Evolutionary conservation across 345 rosid species (phyloP), one percentile per base, ranked within the genome.

Genomic region (Rhodamnia argentea): DNA sequence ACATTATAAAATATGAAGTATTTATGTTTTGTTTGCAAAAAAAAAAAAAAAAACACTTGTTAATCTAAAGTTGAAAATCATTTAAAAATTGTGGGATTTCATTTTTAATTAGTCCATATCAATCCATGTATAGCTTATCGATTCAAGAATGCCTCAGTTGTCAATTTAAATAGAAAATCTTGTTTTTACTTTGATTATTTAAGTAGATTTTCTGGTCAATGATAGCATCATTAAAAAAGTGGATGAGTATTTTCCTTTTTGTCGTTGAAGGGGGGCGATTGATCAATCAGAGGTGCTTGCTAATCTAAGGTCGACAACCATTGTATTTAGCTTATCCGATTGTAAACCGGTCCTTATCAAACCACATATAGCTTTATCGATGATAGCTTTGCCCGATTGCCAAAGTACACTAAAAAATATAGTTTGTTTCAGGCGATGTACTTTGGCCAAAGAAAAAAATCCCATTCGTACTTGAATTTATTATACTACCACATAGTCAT

Each of bases 61-160:
- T 29, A 15, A 7, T 64, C 6, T 16, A 32, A 32, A 42, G 24
- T 10, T 32, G 76, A 64, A 44, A 16, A 32, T 64, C 44, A 29
- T 64, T 37, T 64, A 16, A 32, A 5, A 32, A 8, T 2, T 0
- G 3, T 8, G 44, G 23, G 1, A 29, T 8, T 64, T 32, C 4
- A 64, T 32, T 8, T 32, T 64, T 32, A 64, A 32, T 64, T 0
- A 10, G 44, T 16, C 6, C 13, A 32, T 64, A 18, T 64, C 44
- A 2, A 32, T 32, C 6, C 4, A 16, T 6, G 44, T 47, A 64
- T 64, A 64, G 13, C 13, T 32, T 64, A 64, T 64, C 78, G 2
- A 16, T 16, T 1, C 0, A 7, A 27, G 0, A 27, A 16, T 62
- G 2, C 44, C 44, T 2, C 13, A 16, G 4, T 32, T 32, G 78